Base-by-base conservation (phyloP, 495 filamentous ascomycete species). In the Talaromyces adpressus region DNA sequence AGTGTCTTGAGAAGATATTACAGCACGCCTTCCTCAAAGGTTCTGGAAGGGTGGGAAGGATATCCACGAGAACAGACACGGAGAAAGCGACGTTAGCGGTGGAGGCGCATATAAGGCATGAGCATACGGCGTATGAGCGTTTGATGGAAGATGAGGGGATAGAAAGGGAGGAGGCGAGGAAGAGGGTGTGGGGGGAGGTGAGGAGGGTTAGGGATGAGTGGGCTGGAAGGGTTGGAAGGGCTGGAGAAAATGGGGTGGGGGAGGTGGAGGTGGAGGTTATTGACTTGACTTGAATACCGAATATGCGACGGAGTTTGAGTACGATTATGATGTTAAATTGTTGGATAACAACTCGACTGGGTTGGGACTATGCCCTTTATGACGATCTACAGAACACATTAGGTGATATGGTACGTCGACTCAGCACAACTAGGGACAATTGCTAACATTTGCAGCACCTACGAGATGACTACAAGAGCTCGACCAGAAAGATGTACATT, bases 31-130 rank as follows among this genome's bases (percentile, higher is more conserved):
- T 82, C 62, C 64, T 75, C 41, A 83, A 82, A 58, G 76, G 77
- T 4, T 81, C 81, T 8, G 77, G 82, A 7, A 70, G 80, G 25
- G 82, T 85, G 0, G 82, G 82, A 0, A 71, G 82, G 4, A 63
- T 20, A 11, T 74, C 74, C 0, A 64, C 67, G 7, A 74, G 64
- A 29, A 62, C 69, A 0, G 76, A 82, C 45, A 65, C 71, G 25
- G 66, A 69, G 2, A 82, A 78, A 63, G 77, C 75, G 2, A 54
- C 63, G 2, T 59, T 80, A 30, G 82, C 82, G 4, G 78, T 81
- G 2, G 77, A 82, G 57, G 82, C 82, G 18, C 77, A 84, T 71
- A 74, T 84, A 56, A 73, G 82, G 51, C 82, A 84, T 65, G 68
- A 61, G 1, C 75, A 79, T 64, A 84, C 81, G 0, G 64, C 69